phyloP scores from a whole-genome alignment of 306 rosid genomes.

The Prosopis cineraria region DNA sequence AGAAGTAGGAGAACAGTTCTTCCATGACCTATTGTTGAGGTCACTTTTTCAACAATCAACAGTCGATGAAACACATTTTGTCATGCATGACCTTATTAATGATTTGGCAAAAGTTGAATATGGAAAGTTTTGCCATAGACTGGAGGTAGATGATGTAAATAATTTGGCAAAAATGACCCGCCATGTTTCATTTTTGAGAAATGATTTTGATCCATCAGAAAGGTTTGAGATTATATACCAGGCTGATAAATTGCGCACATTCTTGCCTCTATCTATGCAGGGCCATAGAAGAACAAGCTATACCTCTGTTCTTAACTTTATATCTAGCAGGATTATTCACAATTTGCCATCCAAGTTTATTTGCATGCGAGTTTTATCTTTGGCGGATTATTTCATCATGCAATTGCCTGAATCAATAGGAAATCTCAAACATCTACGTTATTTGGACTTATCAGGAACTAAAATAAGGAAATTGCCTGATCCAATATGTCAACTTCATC shows the following conservation, averaged over 20 bases:
- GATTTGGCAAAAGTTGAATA: constrained; percentile 36
- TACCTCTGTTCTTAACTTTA: not conserved
- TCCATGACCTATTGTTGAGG: constrained; percentile 27
- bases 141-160: not conserved
- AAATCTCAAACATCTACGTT: constrained; percentile 27
- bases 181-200: constrained; percentile 5
- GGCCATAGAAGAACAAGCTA: not conserved
- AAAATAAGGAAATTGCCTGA: not conserved
- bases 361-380: constrained; percentile 16
- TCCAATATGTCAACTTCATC: constrained; percentile 29
- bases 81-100: constrained; percentile 48
- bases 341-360: not conserved
- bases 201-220: not conserved
- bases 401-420: constrained; percentile 17
- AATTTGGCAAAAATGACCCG: not conserved
- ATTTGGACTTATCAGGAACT: constrained; percentile 16
- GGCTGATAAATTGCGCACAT: not conserved
- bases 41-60: constrained; percentile 36
- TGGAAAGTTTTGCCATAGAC: not conserved
- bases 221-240: not conserved
- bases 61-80: not conserved
- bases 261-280: not conserved
- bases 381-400: not conserved
- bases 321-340: not conserved
- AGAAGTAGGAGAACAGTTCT: constrained; percentile 31